Conservation (phyloP, 2,329 filamentous ascomycete genomes). For the Xylaria sp. region DNA sequence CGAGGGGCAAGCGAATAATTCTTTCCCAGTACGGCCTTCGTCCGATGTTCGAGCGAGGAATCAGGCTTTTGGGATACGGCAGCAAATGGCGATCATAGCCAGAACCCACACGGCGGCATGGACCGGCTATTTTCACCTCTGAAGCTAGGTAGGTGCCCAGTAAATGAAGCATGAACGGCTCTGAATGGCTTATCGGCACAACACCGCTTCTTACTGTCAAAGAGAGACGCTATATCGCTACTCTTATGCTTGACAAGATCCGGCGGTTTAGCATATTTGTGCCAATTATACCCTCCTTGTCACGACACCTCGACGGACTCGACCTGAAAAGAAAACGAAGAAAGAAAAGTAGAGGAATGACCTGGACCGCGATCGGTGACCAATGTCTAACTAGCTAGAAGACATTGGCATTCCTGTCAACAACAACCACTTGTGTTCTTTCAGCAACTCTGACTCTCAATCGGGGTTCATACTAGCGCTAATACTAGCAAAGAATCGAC, state of each 20-base stretch:
- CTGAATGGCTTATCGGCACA: constrained; percentile 21
- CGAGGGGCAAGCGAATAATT: constrained; percentile 3
- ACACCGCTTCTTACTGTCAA: constrained; percentile 21
- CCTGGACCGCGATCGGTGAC: constrained; percentile 5
- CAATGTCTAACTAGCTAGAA: constrained; percentile 12
- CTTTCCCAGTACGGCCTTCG: constrained; percentile 2
- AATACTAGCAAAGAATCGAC: constrained; percentile 10
- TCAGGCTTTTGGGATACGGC: constrained; percentile 19
- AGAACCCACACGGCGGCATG: constrained; percentile 13
- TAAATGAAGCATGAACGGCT: constrained; percentile 22
- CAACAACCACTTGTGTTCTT: constrained; percentile 14
- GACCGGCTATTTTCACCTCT: constrained; percentile 32
- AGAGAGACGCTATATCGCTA: constrained; percentile 13
- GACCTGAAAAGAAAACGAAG: constrained; percentile 1
- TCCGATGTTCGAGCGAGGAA: constrained; percentile 24
- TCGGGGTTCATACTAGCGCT: constrained; percentile 16
- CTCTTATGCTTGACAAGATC: constrained; percentile 14
- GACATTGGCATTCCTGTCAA: constrained; percentile 10
- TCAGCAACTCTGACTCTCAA: constrained; percentile 10
- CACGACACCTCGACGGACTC: not conserved
- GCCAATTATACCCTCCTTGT: constrained; percentile 20
- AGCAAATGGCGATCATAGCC: constrained; percentile 24
- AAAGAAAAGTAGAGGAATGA: constrained; percentile 5
- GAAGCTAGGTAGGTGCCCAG: not conserved
- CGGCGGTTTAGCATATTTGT: not conserved